phyloP scores from a whole-genome alignment of 2,329 filamentous ascomycete species.

The Tetracladium maxilliforme region DNA sequence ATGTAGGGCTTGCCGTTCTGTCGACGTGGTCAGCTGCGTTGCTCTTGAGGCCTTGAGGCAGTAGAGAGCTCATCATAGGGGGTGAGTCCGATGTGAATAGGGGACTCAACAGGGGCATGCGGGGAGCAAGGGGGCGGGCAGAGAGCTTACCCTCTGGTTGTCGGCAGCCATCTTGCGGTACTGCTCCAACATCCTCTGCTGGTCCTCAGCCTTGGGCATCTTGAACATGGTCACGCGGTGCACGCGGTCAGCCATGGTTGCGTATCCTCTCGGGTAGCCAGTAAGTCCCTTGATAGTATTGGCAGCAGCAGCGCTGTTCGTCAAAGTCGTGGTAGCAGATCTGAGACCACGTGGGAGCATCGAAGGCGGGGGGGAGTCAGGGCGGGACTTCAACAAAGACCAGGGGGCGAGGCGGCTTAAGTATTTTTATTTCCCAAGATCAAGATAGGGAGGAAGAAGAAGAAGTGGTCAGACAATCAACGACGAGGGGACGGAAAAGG shows the following conservation, averaged over 20 bases:
- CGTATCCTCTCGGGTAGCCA: too few relatives aligned
- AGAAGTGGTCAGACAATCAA: too few relatives aligned
- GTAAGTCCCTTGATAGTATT: too few relatives aligned
- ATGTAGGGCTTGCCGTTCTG: conserved; percentile 45
- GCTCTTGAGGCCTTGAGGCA: background rate
- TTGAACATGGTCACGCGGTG: conserved; percentile 39
- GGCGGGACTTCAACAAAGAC: too few relatives aligned
- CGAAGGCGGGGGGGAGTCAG: too few relatives aligned
- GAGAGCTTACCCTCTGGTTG: conserved; percentile 24
- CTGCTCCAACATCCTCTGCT: conserved; percentile 25
- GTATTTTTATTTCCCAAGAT: too few relatives aligned
- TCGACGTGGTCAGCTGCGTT: background rate
- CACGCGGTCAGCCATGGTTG: conserved; percentile 29
- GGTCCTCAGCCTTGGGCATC: conserved; percentile 26
- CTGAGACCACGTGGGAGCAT: too few relatives aligned
- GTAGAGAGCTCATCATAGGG: background rate
- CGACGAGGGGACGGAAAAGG: too few relatives aligned
- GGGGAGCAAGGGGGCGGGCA: conserved; percentile 1
- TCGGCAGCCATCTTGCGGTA: conserved; percentile 24
- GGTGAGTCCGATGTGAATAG: background rate
- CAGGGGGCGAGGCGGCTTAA: too few relatives aligned
- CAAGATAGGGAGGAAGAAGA: too few relatives aligned
- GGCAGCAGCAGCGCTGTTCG: too few relatives aligned
- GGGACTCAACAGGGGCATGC: background rate
- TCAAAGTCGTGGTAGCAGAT: too few relatives aligned